Evolutionary conservation across 2,329 filamentous ascomycete genomes (phyloP), one percentile per base, ranked within the genome.

Genomic region (Coniella vitis): DNA sequence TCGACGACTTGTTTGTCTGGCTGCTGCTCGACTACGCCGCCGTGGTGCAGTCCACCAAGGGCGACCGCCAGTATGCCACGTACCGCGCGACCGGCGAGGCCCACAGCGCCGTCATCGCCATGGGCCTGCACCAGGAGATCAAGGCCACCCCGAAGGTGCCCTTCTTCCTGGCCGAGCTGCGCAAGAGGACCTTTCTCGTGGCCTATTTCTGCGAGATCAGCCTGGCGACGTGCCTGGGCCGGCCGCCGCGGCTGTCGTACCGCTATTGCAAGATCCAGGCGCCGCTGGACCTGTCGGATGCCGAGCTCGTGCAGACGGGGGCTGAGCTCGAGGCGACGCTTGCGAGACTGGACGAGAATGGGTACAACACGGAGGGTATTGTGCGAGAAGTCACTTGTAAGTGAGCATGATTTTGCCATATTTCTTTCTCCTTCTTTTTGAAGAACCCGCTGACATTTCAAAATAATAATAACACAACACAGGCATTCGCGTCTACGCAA

Each of bases 1-100:
- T 65, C 8, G 61, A 62, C 40, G 63, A 66, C 39, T 52, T 63
- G 31, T 64, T 64, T 20, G 47, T 61, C 38, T 67, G 64, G 64
- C 55, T 65, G 2, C 45, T 64, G 4, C 41, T 56, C 36, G 62
- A 63, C 44, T 59, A 60, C 20, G 48, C 51, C 7, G 44, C 41
- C 13, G 47, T 64, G 7, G 58, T 57, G 3, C 48, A 45, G 3
- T 52, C 53, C 14, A 42, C 61, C 21, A 62, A 59, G 41, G 63
- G 64, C 2, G 61, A 61, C 14, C 53, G 56, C n/a, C 61, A 57
- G 16, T 64, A 61, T 35, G 51, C 57, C 1, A 45, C 56, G 10
- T 66, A 66, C 38, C 57, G 59, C 7, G 62, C 60, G 40, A 54
- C 54, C 4, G 63, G 63, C 4, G 64, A 66, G 36, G 45, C 60